Evolutionary conservation across 306 rosid species (phyloP), one percentile per base, ranked within the genome.

Genomic region (Biancaea sappan): DNA sequence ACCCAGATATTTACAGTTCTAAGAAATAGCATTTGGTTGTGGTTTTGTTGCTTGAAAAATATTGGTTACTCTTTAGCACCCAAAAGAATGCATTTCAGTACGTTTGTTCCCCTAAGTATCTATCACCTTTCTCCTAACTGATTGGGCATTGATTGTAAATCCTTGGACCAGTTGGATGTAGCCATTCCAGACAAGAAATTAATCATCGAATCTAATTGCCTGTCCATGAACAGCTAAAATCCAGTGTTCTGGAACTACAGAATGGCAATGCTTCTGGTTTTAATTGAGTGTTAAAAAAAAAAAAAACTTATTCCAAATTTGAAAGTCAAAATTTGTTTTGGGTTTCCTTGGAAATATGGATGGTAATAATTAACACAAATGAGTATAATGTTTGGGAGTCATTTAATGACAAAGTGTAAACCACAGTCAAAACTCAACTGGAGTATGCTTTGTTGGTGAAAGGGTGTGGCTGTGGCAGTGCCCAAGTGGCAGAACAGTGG

Each of bases 21-120:
- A 44, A 44, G 70, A 63, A 53, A 19, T 63, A 75, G 35, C 25
- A 57, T 62, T 51, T 54, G 25, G 51, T 50, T 37, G 15, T 43
- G 3, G 5, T 47, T 48, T 21, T 19, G 29, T 21, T 19, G 4
- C 28, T 52, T 21, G 58, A 52, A 52, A 52, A 52, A 14, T 22
- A 52, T 19, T 19, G 58, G 14, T 52, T 52, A 29, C 40, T 76
- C 53, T 69, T 18, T 22, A 24, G 37, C 73, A 18, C 31, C 59
- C 40, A 15, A 28, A 28, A 21, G 22, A 22, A 32, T 56, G 21
- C 37, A 31, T 53, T 22, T 34, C 60, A 32, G 24, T 32, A 35
- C 15, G 50, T 22, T 51, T 34, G 34, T 58, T 64, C 35, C 35
- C 51, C 21, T 19, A 51, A 51, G 24, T 9, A 52, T 8, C 5